Conservation (phyloP, 208 protist species). For the Entamoeba nuttalli region DNA sequence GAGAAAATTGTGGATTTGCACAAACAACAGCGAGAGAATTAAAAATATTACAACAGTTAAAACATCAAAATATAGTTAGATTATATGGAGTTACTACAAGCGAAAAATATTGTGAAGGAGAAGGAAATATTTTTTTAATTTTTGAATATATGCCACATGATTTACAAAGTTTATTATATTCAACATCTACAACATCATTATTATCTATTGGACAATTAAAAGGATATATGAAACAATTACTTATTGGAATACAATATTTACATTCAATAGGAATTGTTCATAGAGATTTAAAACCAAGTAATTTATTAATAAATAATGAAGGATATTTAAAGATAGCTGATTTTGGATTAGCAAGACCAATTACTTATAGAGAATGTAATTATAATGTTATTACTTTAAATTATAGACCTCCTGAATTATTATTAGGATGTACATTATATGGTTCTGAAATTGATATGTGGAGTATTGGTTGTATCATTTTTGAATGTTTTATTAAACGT, state of each 20-base stretch:
- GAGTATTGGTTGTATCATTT: neutral
- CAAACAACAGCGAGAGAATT: conserved; percentile 60
- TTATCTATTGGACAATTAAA: neutral
- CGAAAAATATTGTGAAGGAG: neutral
- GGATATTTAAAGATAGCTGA: neutral
- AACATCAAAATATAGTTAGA: conserved; percentile 50
- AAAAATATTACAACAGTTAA: conserved; percentile 49
- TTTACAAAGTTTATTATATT: conserved; percentile 1
- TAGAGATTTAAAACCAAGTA: conserved; percentile 55
- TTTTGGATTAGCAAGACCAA: neutral
- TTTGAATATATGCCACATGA: conserved; percentile 19
- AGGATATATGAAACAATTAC: neutral
- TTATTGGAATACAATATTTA: conserved; percentile 32
- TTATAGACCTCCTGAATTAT: conserved; percentile 1
- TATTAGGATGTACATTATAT: neutral
- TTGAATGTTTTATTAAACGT: neutral
- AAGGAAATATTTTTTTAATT: neutral
- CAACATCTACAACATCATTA: too few relatives aligned
- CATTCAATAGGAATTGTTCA: conserved; percentile 53
- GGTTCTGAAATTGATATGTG: conserved; percentile 4
- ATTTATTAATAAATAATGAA: neutral
- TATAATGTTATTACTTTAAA: neutral
- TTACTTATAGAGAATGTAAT: neutral
- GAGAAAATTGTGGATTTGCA: conserved; percentile 49
- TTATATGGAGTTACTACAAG: conserved; percentile 51